Evolutionary conservation across 352 stramenopile genomes (phyloP), one percentile per base, ranked within the genome.

Genomic region (Pythium phragmitis): DNA sequence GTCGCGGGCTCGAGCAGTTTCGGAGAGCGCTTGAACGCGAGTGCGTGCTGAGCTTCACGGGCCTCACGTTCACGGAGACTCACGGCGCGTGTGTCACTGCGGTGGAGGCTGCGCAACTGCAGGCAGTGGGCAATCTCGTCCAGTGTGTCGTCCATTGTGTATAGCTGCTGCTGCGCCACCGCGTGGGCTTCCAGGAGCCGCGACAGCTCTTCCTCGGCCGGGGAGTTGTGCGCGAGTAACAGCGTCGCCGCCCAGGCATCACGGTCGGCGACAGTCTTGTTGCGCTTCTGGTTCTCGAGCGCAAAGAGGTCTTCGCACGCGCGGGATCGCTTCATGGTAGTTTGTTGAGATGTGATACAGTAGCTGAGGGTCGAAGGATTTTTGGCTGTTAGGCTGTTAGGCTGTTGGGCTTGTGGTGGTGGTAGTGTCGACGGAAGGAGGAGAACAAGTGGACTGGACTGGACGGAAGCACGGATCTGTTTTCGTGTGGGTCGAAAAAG

Each of bases 251-350:
- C 36, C 21, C 64, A 58, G 39, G 43, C 57, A 48, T 64, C 48
- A 33, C 50, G 28, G 28, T 66, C 65, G 26, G 26, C 26, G 28
- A 57, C 45, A 8, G 50, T 65, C 51, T 66, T 65, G 64, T 70
- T 70, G 33, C 64, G 64, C 64, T 70, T 70, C 55, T 65, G 70
- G 63, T 55, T 69, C 58, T 79, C 80, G 48, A 89, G 71, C 30
- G 78, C 74, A 50, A 86, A 73, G 39, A 89, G 74, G 59, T 89
- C 78, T 61, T 88, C 76, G 61, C 76, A 88, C n/a, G 80, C 80
- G 52, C 80, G 78, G 33, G 80, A 89, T 71, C 80, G 75, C 67
- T 89, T 89, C 80, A 89, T 87, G 26, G 41, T 30, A 3, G 26
- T 30, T 30, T 30, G 26, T 30, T 30, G 26, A 30, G 4, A 30